A percentile compares a stretch with the other conserved stretches of the same genome.
Evolutionary conservation across 2,329 filamentous ascomycete species (phyloP).

Genomic region (Chalaropsis thielavioides): DNA sequence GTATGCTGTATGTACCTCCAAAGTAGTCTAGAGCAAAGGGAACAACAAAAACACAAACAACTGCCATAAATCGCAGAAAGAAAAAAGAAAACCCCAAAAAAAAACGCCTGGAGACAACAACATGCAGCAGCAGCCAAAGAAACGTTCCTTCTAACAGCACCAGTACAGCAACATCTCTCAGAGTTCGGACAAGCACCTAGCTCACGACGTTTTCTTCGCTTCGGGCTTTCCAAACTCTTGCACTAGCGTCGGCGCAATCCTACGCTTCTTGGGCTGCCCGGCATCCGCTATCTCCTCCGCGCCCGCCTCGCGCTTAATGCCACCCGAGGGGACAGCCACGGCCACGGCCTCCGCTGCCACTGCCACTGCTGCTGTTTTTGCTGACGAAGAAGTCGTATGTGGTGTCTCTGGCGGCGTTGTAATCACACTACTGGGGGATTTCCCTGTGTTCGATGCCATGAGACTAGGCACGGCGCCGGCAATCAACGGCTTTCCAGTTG

Average conservation of each 20-base stretch:
- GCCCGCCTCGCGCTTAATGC: constrained; percentile 42
- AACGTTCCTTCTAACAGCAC: no score
- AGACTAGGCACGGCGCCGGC: constrained; percentile 64
- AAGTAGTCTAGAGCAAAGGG: background rate
- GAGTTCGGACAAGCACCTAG: no score
- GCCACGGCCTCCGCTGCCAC: background rate
- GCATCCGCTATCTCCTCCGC: constrained; percentile 40
- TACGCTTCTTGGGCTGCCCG: constrained; percentile 49
- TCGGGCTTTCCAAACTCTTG: constrained; percentile 10
- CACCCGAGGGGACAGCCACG: constrained; percentile 21
- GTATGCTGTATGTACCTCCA: background rate
- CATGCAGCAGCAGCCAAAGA: background rate
- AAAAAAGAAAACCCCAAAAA: background rate
- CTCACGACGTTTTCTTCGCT: background rate
- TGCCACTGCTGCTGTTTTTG: background rate
- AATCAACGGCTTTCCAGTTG: constrained; percentile 39
- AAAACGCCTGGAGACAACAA: background rate
- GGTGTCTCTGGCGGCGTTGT: constrained; percentile 88
- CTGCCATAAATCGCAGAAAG: background rate
- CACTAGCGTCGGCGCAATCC: constrained; percentile 48
- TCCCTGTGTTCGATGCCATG: constrained; percentile 55
- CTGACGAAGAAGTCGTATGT: constrained; percentile 28
- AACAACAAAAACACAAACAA: background rate
- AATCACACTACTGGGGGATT: constrained; percentile 51
- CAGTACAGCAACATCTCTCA: no score